Evolutionary conservation across 148 eudicot species (phyloP), one percentile per base, ranked within the genome.

Genomic region (Arctostaphylos glauca): DNA sequence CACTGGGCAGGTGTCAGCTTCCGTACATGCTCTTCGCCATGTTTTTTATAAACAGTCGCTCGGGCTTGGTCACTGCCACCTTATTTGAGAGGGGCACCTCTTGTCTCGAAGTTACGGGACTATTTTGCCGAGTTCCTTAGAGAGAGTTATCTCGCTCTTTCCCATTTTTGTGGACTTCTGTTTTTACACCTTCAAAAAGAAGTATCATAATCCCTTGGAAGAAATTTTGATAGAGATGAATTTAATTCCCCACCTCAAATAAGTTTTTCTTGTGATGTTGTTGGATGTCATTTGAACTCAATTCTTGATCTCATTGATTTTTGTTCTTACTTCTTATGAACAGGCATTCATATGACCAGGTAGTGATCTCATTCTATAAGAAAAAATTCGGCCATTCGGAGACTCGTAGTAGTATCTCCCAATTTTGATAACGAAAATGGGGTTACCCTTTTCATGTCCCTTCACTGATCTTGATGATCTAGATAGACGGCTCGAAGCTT

Each of bases 391-490:
- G 54, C 56, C 50, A 23, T 80, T 52, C 14, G 50, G 48, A 80
- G 21, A 80, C 41, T 70, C 50, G 10, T 80, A 48, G 49, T 16
- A 67, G 58, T 55, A 68, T 78, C 79, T 59, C 53, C 62, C 50
- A 19, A 3, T 67, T 55, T 56, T 55, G n/a, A 8, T 12, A 7
- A 58, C 53, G 38, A 60, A 74, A 77, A 90, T 88, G 86, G 88
- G 90, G 77, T 21, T 86, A 72, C 68, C 85, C 14, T 81, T 83
- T 84, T 87, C 90, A 5, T 86, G 89, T 31, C 85, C 83, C 15
- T 77, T 55, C 7, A 74, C 80, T 9, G 56, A 47, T 84, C 23
- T 84, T 19, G 86, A 87, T 58, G 88, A 84, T 73, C 64, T 85
- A 48, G 87, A 85, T 76, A 77, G 76, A 56, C 67, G 73, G 59